A percentile compares a stretch with the other conserved stretches of the same genome.
Evolutionary conservation across 352 stramenopile species (phyloP).

Genomic region (Blastocystis sp.): DNA sequence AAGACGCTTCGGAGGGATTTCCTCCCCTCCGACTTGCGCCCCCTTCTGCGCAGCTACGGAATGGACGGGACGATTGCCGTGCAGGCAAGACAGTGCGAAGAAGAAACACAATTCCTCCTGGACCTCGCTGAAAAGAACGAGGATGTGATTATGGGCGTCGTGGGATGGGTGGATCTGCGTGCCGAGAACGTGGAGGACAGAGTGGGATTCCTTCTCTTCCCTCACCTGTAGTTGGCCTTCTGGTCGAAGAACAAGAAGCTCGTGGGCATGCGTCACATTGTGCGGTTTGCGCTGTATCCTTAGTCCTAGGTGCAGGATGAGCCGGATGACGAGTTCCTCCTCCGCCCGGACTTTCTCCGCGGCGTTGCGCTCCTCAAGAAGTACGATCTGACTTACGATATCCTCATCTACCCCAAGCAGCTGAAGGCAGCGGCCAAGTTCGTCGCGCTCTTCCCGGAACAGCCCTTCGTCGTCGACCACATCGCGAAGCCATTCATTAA

Average conservation of each 20-base stretch:
- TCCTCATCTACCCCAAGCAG: conserved; percentile 67
- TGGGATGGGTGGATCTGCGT: conserved; percentile 63
- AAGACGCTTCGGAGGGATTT: conserved; percentile 53
- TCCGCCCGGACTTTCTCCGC: conserved; percentile 29
- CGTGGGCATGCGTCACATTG: conserved; percentile 49
- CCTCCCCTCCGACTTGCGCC: conserved; percentile 29
- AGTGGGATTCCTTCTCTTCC: background rate
- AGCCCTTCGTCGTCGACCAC: conserved; percentile 67
- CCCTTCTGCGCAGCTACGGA: background rate
- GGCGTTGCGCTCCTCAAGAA: conserved; percentile 65
- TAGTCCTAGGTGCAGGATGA: conserved; percentile 60
- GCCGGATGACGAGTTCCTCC: conserved; percentile 64
- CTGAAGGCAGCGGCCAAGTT: conserved; percentile 37
- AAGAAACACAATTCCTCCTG: conserved; percentile 64
- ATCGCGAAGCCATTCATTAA: conserved; percentile 69
- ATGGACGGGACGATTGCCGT: conserved; percentile 61
- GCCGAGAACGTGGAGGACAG: conserved; percentile 31
- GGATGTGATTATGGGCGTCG: conserved; percentile 39
- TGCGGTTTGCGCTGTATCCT: background rate
- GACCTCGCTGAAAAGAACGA: conserved; percentile 40
- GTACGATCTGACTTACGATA: conserved; percentile 68
- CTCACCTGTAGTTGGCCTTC: conserved; percentile 47
- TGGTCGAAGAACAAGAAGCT: conserved; percentile 45
- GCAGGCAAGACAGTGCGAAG: conserved; percentile 41
- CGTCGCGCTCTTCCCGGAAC: conserved; percentile 59